A percentile compares a stretch with the other conserved stretches of the same genome.
Evolutionary conservation across 2,329 filamentous ascomycete genomes (phyloP).

Genomic region (Fusarium lyarnte): DNA sequence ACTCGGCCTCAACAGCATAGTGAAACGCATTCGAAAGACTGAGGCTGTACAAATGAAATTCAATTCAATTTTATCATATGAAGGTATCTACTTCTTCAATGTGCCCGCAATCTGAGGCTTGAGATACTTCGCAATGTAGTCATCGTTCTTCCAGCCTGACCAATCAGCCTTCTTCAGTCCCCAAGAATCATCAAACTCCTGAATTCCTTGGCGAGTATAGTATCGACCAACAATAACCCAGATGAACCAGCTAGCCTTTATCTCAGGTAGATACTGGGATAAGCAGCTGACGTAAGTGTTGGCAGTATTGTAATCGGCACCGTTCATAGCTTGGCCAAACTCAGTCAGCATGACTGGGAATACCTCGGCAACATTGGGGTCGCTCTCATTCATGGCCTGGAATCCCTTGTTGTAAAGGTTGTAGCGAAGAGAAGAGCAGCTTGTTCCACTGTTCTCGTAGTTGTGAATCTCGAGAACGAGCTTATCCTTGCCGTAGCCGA

Average conservation of each 20-base stretch:
- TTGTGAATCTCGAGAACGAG: constrained; percentile 70
- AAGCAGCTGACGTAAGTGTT: constrained; percentile 63
- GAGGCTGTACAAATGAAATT: no score
- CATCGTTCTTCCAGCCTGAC: constrained; percentile 59
- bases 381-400: constrained; percentile 56
- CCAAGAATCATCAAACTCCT: constrained; percentile 68
- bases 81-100: not conserved
- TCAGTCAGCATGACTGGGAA: constrained; percentile 59
- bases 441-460: constrained; percentile 62
- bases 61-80: no score
- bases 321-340: constrained; percentile 63
- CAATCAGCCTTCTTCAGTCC: constrained; percentile 64
- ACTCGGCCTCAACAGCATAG: no score
- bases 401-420: constrained; percentile 63
- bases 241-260: constrained; percentile 64
- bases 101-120: constrained; percentile 20
- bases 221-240: constrained; percentile 69
- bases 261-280: constrained; percentile 56
- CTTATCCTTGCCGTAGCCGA: constrained; percentile 59
- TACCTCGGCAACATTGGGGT: constrained; percentile 49
- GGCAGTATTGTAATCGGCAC: constrained; percentile 51
- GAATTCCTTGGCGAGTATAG: constrained; percentile 62
- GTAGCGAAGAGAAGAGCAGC: constrained; percentile 57
- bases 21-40: no score
- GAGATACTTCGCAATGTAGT: constrained; percentile 50